Evolutionary conservation across 345 rosid genomes (phyloP).

Genomic region (Noccaea bulbosa): DNA sequence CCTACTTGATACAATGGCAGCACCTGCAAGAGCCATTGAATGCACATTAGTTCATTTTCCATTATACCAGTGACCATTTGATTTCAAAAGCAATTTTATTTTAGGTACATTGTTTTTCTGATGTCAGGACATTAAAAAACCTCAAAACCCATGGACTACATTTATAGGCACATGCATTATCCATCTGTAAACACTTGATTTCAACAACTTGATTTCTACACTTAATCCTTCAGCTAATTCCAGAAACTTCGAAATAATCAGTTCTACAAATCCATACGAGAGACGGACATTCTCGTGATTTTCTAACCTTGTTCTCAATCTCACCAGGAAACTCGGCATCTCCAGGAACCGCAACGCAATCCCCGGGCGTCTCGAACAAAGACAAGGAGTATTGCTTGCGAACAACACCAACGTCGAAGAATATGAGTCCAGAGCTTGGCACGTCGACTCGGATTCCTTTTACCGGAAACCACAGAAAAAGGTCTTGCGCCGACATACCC

Average conservation of each 20-base stretch:
- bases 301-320: conserved; percentile 27
- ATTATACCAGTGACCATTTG: too few species aligned
- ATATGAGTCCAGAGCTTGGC: conserved; percentile 83
- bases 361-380: conserved; percentile 80
- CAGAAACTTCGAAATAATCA: background rate
- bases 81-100: too few species aligned
- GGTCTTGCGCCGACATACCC: conserved; percentile 76
- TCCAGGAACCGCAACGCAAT: conserved; percentile 54
- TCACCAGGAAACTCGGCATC: background rate
- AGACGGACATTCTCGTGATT: too few species aligned
- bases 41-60: background rate
- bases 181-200: too few species aligned
- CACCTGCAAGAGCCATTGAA: conserved; percentile 28
- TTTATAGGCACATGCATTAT: too few species aligned
- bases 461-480: conserved; percentile 90
- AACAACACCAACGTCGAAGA: conserved; percentile 85
- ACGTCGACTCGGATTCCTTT: conserved; percentile 79
- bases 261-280: too few species aligned
- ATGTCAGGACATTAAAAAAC: too few species aligned
- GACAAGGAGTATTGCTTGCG: conserved; percentile 82
- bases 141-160: too few species aligned
- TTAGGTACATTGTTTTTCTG: too few species aligned
- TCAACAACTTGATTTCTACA: too few species aligned
- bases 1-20: conserved; percentile 37
- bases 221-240: background rate